Base-by-base conservation (phyloP, 2,329 filamentous ascomycete species). In the Fusarium miscanthi region DNA sequence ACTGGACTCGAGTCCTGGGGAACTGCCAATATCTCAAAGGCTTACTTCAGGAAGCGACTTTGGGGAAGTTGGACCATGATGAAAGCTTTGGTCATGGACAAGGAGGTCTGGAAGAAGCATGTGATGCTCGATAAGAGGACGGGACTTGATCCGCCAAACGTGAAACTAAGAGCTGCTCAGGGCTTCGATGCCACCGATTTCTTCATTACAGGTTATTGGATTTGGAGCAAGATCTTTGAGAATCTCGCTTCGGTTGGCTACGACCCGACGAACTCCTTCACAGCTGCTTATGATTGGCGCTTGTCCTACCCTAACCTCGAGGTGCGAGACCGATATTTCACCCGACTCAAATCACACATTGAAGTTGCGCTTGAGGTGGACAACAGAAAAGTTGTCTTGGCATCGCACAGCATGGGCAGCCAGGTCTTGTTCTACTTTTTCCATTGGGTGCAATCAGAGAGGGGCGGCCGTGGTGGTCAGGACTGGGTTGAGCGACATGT, bases 61-160 rank as follows among this genome's bases (percentile, higher is more conserved):
- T 99, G 96, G 96, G 96, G 96, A 8, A 97, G 94, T 75, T 99
- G 97, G 96, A 97, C 90, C 72, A 99, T 99, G 96, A 98, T 99
- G 94, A 89, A 92, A 54, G 95, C 96, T 0, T 84, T 99, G 73
- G 94, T 99, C 4, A 83, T 97, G 77, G 96, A 98, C 81, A 98
- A 98, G 82, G 91, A 97, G 33, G 87, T 89, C 38, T 99, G 96
- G 96, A 99, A 98, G 85, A 91, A 86, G 77, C 96, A 99, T 80
- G 94, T 99, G 75, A 98, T 98, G 95, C 87, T 99, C 16, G 96
- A 99, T 82, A 95, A 95, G 81, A 82, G 90, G 41, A 98, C 95
- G 0, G 96, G 96, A 0, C 85, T 99, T 27, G 96, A 99, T 80
- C 96, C 96, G 3, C 93, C 94, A 0, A 91, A 91, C 17, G 90